A percentile compares a stretch with the other conserved stretches of the same genome.
phyloP scores from a whole-genome alignment of 441 rosid species.

The Euphorbia corollata region DNA sequence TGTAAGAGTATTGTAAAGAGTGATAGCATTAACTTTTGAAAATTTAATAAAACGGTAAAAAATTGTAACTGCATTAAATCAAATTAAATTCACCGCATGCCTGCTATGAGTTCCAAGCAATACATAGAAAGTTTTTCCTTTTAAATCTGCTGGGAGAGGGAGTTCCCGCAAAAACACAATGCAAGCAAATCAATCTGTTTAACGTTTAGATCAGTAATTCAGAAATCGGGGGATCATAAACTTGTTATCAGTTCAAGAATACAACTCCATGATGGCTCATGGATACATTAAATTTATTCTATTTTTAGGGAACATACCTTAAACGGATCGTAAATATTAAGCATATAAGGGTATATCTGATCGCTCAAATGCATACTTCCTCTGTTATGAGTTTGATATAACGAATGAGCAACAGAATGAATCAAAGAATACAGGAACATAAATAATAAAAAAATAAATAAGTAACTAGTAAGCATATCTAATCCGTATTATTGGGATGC shows the following conservation, averaged over 20 bases:
- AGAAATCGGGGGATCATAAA: neutral
- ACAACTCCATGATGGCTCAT: neutral
- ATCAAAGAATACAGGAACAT: constrained; percentile 13
- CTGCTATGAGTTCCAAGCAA: constrained; percentile 87
- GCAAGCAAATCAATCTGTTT: neutral
- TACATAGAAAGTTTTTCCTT: constrained; percentile 70
- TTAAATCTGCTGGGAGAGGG: constrained; percentile 79
- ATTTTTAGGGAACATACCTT: constrained; percentile 44
- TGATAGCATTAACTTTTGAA: neutral
- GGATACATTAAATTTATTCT: neutral
- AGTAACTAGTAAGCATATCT: neutral
- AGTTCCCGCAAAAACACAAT: constrained; percentile 52
- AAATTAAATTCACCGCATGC: constrained; percentile 28
- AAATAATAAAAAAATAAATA: neutral
- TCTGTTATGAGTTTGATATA: constrained; percentile 39
- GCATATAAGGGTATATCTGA: constrained; percentile 70
- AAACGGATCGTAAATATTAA: constrained; percentile 84
- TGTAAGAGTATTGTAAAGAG: too few relatives aligned
- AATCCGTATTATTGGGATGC: constrained; percentile 11
- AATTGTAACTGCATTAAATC: too few relatives aligned
- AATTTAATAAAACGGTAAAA: neutral
- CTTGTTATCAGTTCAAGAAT: neutral
- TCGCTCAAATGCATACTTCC: constrained; percentile 79
- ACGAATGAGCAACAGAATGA: constrained; percentile 17
- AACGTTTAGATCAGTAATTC: constrained; percentile 9